These are phyloP conservation scores for Eucalyptus albens DNA, from an alignment of 345 rosid genomes.

Conservation along the genomic window DNA sequence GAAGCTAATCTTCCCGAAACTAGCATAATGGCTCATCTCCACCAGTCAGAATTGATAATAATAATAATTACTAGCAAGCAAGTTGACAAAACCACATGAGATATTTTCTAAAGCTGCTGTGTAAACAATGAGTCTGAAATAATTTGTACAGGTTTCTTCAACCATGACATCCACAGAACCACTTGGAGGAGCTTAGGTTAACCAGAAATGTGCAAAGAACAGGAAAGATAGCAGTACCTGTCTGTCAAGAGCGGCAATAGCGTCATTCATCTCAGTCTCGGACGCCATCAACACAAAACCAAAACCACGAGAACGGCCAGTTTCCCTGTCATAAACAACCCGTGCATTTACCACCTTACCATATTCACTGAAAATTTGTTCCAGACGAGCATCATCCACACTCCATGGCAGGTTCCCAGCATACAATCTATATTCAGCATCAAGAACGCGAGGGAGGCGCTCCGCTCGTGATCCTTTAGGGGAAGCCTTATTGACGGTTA, in stretches of 20 bases:
- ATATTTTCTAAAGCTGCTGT: not conserved
- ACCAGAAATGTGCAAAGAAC: not conserved
- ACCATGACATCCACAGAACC: not conserved
- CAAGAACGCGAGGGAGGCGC: slow-evolving; percentile 45
- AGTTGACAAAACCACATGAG: not conserved
- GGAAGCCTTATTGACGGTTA: slow-evolving; percentile 84
- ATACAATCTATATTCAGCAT: slow-evolving; percentile 43
- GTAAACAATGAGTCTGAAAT: not conserved
- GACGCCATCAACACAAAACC: slow-evolving; percentile 84
- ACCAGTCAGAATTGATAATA: not conserved
- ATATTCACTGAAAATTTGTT: slow-evolving; percentile 78
- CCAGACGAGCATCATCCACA: slow-evolving; percentile 60
- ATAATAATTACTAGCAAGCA: not conserved
- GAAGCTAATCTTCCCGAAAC: not conserved
- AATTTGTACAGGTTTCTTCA: not conserved
- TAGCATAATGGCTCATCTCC: not conserved
- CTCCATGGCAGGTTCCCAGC: slow-evolving; percentile 91
- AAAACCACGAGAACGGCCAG: slow-evolving; percentile 93
- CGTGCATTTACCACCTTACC: slow-evolving; percentile 80
- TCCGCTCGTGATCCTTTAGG: slow-evolving; percentile 69
- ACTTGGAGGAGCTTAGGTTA: not conserved
- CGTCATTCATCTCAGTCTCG: slow-evolving; percentile 72
- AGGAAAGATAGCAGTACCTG: slow-evolving; percentile 33
- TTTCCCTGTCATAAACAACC: slow-evolving; percentile 74
- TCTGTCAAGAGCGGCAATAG: slow-evolving; percentile 90